phyloP scores from a whole-genome alignment of 2,329 filamentous ascomycete species.

The Hypoxylon sp. region DNA sequence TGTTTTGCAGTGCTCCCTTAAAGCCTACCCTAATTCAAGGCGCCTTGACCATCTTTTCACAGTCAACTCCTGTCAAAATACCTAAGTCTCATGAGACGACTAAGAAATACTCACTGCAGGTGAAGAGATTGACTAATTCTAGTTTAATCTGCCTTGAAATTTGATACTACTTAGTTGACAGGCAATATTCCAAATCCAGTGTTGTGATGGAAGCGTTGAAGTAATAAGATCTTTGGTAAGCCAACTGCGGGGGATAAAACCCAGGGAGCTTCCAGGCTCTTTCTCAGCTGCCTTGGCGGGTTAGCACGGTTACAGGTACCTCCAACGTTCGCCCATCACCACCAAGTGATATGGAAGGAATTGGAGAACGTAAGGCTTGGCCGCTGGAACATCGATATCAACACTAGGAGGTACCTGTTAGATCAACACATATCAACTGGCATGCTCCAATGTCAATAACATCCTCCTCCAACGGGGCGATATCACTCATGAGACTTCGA shows the following conservation, averaged over 20 bases:
- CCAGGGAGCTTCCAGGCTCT: neutral
- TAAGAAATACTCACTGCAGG: neutral
- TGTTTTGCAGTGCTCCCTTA: neutral
- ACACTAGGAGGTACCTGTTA: neutral
- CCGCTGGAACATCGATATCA: constrained; percentile 27
- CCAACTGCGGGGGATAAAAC: constrained; percentile 21
- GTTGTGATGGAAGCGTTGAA: neutral
- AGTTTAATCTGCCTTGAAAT: neutral
- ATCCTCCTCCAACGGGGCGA: constrained; percentile 5
- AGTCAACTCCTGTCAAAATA: neutral
- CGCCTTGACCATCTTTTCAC: neutral
- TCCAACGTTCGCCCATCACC: constrained; percentile 10
- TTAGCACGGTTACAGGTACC: no score
- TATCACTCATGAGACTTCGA: constrained; percentile 16
- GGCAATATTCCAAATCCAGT: neutral
- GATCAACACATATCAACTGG: neutral
- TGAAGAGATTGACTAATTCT: neutral
- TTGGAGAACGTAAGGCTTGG: constrained; percentile 45
- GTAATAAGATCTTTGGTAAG: neutral
- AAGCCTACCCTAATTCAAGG: neutral
- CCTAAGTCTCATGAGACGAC: neutral
- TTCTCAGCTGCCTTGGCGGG: constrained; percentile 32
- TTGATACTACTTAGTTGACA: neutral
- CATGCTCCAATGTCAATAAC: constrained; percentile 30
- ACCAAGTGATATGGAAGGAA: constrained; percentile 41